Percentiles rank a stretch among this genome's conserved stretches.
Evolutionary conservation across 495 filamentous ascomycete species (phyloP).

Genomic region (Penicillium pancosmium): DNA sequence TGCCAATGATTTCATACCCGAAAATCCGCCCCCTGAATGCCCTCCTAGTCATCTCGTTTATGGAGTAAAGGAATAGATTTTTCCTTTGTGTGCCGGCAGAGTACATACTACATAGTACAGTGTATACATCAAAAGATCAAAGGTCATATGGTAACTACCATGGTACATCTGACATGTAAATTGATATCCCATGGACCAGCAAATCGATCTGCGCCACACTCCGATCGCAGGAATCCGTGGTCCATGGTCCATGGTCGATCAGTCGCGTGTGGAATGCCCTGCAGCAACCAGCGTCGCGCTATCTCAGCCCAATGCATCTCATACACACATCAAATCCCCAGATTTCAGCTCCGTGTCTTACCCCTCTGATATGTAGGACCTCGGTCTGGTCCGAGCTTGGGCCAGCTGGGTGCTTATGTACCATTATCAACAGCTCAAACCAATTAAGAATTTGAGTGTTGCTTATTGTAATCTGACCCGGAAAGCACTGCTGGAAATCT

Average conservation of each 20-base stretch:
- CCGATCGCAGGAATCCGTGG: background rate
- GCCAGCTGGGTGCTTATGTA: too few relatives aligned
- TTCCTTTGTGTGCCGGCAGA: background rate
- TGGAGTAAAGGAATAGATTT: background rate
- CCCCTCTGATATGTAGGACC: background rate
- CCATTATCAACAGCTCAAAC: too few relatives aligned
- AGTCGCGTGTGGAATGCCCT: background rate
- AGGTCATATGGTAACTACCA: too few relatives aligned
- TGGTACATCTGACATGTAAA: too few relatives aligned
- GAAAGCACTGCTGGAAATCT: too few relatives aligned
- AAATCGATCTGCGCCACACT: too few relatives aligned
- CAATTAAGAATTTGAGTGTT: too few relatives aligned
- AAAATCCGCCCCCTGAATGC: slow-evolving; percentile 3
- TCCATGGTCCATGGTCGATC: background rate
- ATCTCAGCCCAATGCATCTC: background rate
- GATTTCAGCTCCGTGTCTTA: background rate
- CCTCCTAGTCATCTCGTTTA: background rate
- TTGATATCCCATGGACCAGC: too few relatives aligned
- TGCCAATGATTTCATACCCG: slow-evolving; percentile 4
- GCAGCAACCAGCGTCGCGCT: background rate
- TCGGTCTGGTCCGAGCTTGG: background rate
- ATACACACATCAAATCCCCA: background rate
- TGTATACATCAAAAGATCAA: too few relatives aligned
- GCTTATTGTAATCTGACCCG: too few relatives aligned
- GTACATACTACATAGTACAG: too few relatives aligned